Evolutionary conservation across 164 flowering plant species (phyloP).

Genomic region (Cinnamomum micranthum): DNA sequence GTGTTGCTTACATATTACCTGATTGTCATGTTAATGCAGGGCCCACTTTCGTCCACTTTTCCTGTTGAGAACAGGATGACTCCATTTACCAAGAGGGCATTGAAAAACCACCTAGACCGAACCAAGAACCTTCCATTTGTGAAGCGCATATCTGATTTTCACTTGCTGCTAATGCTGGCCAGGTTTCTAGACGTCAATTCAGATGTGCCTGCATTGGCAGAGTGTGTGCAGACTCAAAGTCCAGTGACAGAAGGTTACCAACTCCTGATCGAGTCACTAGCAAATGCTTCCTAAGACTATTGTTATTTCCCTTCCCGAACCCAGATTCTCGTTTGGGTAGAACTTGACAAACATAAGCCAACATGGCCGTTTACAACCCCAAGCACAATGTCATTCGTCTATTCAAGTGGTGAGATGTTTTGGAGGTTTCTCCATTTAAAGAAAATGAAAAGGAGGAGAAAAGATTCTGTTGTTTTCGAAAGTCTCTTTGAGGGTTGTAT

Average conservation of each 20-base stretch:
- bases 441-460: too few relatives aligned
- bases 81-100: slow-evolving; percentile 50
- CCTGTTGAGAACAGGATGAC: slow-evolving; percentile 73
- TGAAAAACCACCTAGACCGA: slow-evolving; percentile 71
- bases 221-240: slow-evolving; percentile 53
- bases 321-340: not conserved
- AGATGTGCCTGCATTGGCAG: slow-evolving; percentile 77
- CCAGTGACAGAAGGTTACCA: slow-evolving; percentile 81
- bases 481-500: not conserved
- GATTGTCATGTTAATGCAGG: slow-evolving; percentile 42
- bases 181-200: slow-evolving; percentile 57
- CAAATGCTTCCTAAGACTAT: slow-evolving; percentile 36
- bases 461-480: not conserved
- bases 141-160: slow-evolving; percentile 85
- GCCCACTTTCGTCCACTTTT: slow-evolving; percentile 72
- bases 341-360: not conserved
- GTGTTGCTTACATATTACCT: not conserved
- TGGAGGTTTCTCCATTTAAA: not conserved
- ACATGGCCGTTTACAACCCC: not conserved
- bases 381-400: not conserved
- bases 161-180: slow-evolving; percentile 63
- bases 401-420: not conserved
- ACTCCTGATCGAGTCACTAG: slow-evolving; percentile 77
- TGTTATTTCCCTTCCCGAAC: not conserved
- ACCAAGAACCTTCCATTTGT: slow-evolving; percentile 63